Evolutionary conservation across 1,284 basidiomycete species (phyloP).

Genomic region (Moesziomyces aphidis): DNA sequence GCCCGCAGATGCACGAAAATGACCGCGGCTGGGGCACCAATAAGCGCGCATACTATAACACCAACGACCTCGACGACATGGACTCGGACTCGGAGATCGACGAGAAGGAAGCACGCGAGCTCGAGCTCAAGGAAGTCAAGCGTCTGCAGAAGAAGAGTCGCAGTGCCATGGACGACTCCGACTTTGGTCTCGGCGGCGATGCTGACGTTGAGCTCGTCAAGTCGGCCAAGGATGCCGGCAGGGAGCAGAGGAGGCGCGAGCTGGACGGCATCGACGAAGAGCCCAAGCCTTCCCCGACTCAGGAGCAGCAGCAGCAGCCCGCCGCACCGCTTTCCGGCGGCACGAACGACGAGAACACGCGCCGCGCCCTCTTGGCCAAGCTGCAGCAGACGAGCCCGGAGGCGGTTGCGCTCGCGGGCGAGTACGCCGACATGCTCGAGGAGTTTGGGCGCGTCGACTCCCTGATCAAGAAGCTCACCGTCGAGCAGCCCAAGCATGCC

Average conservation of each 20-base stretch:
- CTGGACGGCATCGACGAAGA: conserved; percentile 38
- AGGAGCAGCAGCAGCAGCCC: not conserved
- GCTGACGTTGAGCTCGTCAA: conserved; percentile 41
- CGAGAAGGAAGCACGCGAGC: conserved; percentile 70
- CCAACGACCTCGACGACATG: conserved; percentile 60
- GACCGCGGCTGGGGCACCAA: conserved; percentile 72
- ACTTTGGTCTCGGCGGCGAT: conserved; percentile 85
- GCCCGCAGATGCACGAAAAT: conserved; percentile 38
- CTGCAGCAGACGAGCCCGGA: conserved; percentile 85
- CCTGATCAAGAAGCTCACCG: conserved; percentile 74
- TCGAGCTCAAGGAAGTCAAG: conserved; percentile 88
- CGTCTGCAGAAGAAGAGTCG: conserved; percentile 81
- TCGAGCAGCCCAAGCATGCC: conserved; percentile 71
- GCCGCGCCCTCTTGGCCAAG: conserved; percentile 74
- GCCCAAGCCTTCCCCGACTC: not conserved
- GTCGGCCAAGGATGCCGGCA: conserved; percentile 52
- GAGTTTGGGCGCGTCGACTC: conserved; percentile 73
- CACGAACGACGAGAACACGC: conserved; percentile 12
- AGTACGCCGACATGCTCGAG: conserved; percentile 71
- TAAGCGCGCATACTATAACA: conserved; percentile 66
- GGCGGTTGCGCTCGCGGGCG: conserved; percentile 72
- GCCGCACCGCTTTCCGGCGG: not conserved
- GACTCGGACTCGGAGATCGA: conserved; percentile 66
- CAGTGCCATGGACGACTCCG: conserved; percentile 79
- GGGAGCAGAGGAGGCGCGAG: conserved; percentile 53